Percentiles rank a stretch among this genome's conserved stretches.
Evolutionary conservation across 768 basidiomycete species (phyloP).

Genomic region (Dioszegia crocea): DNA sequence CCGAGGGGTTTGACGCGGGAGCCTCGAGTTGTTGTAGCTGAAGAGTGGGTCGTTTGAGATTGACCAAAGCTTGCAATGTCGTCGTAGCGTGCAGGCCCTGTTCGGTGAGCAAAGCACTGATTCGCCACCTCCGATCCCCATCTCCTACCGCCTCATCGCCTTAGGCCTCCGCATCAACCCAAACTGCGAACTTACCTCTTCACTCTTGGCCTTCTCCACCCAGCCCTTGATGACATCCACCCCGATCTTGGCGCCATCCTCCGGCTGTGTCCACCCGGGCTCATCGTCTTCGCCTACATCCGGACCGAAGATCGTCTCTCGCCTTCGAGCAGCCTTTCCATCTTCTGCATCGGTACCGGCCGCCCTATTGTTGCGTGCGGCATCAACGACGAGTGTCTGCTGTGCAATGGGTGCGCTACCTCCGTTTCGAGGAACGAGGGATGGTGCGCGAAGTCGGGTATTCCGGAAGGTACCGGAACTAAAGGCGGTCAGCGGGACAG

Average conservation of each 20-base stretch:
- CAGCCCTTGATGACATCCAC: constrained; percentile 75
- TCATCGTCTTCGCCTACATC: constrained; percentile 67
- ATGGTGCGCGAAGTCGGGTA: constrained; percentile 32
- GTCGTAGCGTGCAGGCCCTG: constrained; percentile 80
- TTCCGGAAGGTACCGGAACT: constrained; percentile 42
- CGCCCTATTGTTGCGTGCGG: constrained; percentile 11
- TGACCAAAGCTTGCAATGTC: constrained; percentile 88
- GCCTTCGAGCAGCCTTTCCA: constrained; percentile 53
- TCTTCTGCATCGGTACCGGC: constrained; percentile 15
- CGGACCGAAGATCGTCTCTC: constrained; percentile 84
- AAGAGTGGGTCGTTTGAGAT: constrained; percentile 84
- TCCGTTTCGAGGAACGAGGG: constrained; percentile 26
- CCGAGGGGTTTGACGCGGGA: not conserved
- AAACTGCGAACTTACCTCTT: constrained; percentile 60
- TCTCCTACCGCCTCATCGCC: not conserved
- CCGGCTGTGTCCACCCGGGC: constrained; percentile 54
- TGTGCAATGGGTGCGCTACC: constrained; percentile 16
- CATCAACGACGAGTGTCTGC: constrained; percentile 42
- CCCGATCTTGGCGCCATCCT: constrained; percentile 58
- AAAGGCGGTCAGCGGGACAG: not conserved
- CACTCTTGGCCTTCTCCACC: constrained; percentile 69
- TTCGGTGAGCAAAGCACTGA: not conserved
- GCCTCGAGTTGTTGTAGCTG: constrained; percentile 54
- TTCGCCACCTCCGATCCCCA: not conserved
- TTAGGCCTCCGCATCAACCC: not conserved